Percentiles rank a stretch among this genome's conserved stretches.
These are phyloP conservation scores for Stemphylium vesicarium DNA, from an alignment of 2,329 filamentous ascomycete genomes.

Conservation along the genomic window DNA sequence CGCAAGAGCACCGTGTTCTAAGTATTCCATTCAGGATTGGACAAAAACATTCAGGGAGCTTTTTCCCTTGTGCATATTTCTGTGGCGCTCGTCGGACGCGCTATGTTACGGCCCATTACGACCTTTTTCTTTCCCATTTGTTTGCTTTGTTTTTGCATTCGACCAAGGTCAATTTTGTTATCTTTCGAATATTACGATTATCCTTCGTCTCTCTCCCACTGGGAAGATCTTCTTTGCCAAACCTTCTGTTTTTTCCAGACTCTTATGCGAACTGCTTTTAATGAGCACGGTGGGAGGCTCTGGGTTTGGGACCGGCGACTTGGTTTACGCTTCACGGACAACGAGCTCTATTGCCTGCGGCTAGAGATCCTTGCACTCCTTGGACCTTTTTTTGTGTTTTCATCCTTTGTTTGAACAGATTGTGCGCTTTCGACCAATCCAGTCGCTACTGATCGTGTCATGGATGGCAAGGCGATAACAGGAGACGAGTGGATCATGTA, in stretches of 20 bases:
- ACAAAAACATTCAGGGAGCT: conserved; percentile 22
- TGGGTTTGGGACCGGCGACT: conserved; percentile 23
- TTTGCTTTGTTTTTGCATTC: conserved; percentile 37
- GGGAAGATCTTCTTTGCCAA: conserved; percentile 34
- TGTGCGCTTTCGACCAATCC: conserved; percentile 8
- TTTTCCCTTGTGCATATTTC: conserved; percentile 47
- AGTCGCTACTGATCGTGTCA: conserved; percentile 18
- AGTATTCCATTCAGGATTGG: conserved; percentile 25
- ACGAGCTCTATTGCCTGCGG: conserved; percentile 46
- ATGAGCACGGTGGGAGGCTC: conserved; percentile 42
- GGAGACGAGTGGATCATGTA: conserved; percentile 33
- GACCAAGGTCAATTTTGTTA: conserved; percentile 25
- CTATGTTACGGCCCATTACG: conserved; percentile 48
- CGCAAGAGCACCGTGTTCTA: conserved; percentile 75
- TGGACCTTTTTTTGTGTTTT: conserved; percentile 30
- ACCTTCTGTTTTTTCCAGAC: conserved; percentile 29
- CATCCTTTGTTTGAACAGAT: conserved; percentile 15
- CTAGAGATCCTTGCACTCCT: conserved; percentile 46
- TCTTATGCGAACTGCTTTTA: conserved; percentile 43
- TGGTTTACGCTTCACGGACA: conserved; percentile 27
- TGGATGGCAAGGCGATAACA: conserved; percentile 8
- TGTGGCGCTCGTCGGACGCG: conserved; percentile 32
- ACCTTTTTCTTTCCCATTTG: conserved; percentile 39
- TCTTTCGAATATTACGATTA: conserved; percentile 35
- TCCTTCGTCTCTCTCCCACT: conserved; percentile 37